Evolutionary conservation across 225 moss, liverwort and hornwort genomes (phyloP).

Genomic region (Pleurozium schreberi): DNA sequence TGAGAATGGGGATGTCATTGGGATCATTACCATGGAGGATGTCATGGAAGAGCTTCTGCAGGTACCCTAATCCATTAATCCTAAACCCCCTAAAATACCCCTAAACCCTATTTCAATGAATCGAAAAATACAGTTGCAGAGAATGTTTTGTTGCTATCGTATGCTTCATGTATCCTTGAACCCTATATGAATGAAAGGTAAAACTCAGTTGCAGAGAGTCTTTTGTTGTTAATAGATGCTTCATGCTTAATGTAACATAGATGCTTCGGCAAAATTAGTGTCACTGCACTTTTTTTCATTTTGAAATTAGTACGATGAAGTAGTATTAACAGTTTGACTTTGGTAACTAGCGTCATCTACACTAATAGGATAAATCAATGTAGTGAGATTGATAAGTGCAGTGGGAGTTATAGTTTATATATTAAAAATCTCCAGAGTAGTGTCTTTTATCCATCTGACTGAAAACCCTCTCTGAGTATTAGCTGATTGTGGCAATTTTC

Average conservation of each 20-base stretch:
- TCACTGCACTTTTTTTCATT: background rate
- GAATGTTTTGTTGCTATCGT: background rate
- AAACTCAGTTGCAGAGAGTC: background rate
- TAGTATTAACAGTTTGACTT: background rate
- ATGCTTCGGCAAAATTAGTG: background rate
- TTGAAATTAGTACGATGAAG: background rate
- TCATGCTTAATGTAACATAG: too few species aligned
- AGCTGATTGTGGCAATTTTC: background rate
- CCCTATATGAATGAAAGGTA: background rate
- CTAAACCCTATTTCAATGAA: background rate
- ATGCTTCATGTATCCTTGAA: background rate
- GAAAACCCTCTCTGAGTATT: background rate
- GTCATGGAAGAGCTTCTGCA: constrained; percentile 66
- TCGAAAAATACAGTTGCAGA: background rate
- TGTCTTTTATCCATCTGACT: background rate
- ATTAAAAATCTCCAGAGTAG: background rate
- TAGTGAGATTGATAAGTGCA: background rate
- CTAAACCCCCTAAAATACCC: background rate
- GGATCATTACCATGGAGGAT: constrained; percentile 66
- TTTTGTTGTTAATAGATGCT: background rate
- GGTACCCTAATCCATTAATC: background rate
- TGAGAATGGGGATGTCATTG: constrained; percentile 38
- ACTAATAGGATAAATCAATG: background rate
- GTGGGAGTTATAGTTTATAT: too few species aligned
- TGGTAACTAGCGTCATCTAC: background rate